These are phyloP conservation scores for Bipolaris sorokiniana DNA, from an alignment of 2,329 filamentous ascomycete genomes.

Conservation along the genomic window DNA sequence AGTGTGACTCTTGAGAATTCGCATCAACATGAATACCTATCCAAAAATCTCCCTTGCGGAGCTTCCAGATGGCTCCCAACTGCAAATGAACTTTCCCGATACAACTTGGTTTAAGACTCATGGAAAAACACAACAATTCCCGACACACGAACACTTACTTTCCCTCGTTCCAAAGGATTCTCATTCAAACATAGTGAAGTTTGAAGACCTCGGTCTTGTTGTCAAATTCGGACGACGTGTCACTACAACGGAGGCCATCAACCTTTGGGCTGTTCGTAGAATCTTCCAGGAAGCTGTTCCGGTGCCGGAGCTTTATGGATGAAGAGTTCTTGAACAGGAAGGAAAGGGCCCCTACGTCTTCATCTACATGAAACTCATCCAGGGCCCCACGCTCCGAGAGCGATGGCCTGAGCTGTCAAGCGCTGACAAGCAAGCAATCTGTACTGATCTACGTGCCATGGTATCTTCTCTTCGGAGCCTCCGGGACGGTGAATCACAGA, in stretches of 20 bases:
- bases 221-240: background rate
- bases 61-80: background rate
- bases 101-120: background rate
- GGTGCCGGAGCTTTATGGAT: background rate
- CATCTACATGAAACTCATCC: background rate
- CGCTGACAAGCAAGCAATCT: background rate
- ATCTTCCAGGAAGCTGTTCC: background rate
- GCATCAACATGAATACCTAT: background rate
- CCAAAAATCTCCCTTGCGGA: background rate
- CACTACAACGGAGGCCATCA: background rate
- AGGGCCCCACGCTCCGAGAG: background rate
- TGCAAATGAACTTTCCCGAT: background rate
- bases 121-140: background rate
- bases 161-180: background rate
- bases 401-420: background rate
- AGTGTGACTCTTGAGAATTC: background rate
- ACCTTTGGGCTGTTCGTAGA: background rate
- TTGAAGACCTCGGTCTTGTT: background rate
- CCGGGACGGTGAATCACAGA: background rate
- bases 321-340: background rate
- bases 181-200: background rate
- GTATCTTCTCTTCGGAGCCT: background rate
- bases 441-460: too few relatives aligned
- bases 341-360: background rate
- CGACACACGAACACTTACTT: background rate